phyloP scores from a whole-genome alignment of 371 early-diverging fungal species.

The Haplosporangium sp. region DNA sequence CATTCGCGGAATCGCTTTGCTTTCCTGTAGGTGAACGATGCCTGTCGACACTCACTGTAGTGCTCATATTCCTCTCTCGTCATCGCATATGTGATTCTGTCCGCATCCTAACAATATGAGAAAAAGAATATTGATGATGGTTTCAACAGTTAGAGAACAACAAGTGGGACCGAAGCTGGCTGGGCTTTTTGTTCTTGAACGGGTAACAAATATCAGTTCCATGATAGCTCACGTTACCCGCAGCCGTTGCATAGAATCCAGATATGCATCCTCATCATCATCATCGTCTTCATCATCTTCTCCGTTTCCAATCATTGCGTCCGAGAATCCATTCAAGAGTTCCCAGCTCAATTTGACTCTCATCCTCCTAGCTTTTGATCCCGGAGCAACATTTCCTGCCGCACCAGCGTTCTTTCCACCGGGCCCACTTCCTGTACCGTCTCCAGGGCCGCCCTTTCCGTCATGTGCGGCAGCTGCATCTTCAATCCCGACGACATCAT shows the following conservation, averaged over 20 bases:
- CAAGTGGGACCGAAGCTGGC: neutral
- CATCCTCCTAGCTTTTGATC: conserved; percentile 64
- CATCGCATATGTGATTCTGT: conserved; percentile 95
- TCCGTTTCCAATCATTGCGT: conserved; percentile 73
- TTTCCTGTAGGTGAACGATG: conserved; percentile 97
- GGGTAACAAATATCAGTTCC: neutral
- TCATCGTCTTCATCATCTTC: conserved; percentile 89
- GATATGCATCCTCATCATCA: conserved; percentile 87
- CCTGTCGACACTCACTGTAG: conserved; percentile 98
- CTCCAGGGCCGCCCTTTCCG: conserved; percentile 30
- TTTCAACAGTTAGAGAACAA: neutral
- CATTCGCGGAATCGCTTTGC: conserved; percentile 95
- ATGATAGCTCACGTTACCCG: conserved; percentile 36
- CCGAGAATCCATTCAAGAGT: conserved; percentile 82
- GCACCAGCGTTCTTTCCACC: conserved; percentile 69
- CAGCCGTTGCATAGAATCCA: conserved; percentile 84
- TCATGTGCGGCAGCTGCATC: conserved; percentile 76
- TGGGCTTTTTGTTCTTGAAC: neutral
- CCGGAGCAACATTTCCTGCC: conserved; percentile 9
- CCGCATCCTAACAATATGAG: conserved; percentile 68
- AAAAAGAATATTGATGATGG: neutral
- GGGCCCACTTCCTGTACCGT: conserved; percentile 63
- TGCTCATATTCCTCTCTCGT: conserved; percentile 98
- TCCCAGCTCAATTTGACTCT: conserved; percentile 94
- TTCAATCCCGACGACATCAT: conserved; percentile 61